Evolutionary conservation across 1,284 basidiomycete genomes (phyloP).

Genomic region (Retiboletus flavoniger): DNA sequence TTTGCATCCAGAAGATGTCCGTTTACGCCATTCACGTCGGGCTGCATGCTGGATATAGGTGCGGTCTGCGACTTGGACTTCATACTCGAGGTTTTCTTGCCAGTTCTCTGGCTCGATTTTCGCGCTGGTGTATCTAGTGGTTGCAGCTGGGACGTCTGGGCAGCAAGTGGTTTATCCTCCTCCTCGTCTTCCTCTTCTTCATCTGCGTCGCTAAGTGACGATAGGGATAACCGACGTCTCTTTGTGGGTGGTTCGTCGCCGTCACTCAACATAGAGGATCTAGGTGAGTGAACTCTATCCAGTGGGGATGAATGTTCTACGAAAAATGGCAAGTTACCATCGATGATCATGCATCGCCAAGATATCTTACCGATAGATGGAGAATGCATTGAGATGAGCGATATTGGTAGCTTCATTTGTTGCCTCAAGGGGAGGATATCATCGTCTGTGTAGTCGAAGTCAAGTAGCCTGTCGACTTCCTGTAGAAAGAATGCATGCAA

Average conservation of each 20-base stretch:
- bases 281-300: conserved; percentile 48
- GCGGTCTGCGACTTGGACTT: conserved; percentile 60
- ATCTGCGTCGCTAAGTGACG: conserved; percentile 46
- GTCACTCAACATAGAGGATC: conserved; percentile 57
- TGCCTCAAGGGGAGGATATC: conserved; percentile 70
- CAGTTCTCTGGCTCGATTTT: conserved; percentile 44
- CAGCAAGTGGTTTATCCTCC: conserved; percentile 62
- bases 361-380: conserved; percentile 31
- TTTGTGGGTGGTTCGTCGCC: conserved; percentile 51
- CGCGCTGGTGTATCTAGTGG: conserved; percentile 28
- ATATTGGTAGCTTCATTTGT: conserved; percentile 61
- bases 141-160: conserved; percentile 41
- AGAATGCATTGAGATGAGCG: conserved; percentile 44
- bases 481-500: conserved; percentile 34
- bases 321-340: conserved; percentile 4
- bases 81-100: conserved; percentile 57
- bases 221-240: conserved; percentile 50
- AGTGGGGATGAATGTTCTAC: conserved; percentile 36
- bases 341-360: conserved; percentile 32
- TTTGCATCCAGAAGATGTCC: conserved; percentile 47
- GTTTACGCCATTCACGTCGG: conserved; percentile 49
- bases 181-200: conserved; percentile 37
- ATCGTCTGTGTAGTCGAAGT: conserved; percentile 74
- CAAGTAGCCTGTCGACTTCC: conserved; percentile 73
- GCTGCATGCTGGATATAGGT: conserved; percentile 39